A percentile compares a stretch with the other conserved stretches of the same genome.
These are phyloP conservation scores for Entonaema liquescens DNA, from an alignment of 495 filamentous ascomycete species.

Conservation along the genomic window DNA sequence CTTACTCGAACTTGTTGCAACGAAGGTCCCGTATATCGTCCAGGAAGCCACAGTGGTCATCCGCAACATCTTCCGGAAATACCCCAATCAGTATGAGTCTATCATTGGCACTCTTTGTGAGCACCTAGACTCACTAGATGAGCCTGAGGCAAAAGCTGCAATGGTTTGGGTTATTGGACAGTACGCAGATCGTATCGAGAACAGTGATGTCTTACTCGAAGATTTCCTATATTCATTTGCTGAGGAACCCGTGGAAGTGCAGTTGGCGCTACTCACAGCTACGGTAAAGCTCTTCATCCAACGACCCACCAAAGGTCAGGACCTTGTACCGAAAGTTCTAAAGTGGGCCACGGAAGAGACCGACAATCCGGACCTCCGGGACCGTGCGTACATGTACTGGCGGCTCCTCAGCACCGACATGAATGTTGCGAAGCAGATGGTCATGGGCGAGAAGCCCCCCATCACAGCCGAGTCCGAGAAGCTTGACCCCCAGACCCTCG, in stretches of 20 bases:
- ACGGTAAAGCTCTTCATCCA: constrained; percentile 99
- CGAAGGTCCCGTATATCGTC: constrained; percentile 99
- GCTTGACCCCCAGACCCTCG: constrained; percentile 87
- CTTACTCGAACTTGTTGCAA: constrained; percentile 90
- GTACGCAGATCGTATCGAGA: constrained; percentile 96
- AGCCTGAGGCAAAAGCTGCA: constrained; percentile 99
- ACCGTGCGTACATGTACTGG: constrained; percentile 99
- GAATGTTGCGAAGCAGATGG: constrained; percentile 81
- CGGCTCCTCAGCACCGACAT: constrained; percentile 94
- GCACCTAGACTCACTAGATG: constrained; percentile 95
- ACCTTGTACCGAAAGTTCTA: constrained; percentile 92
- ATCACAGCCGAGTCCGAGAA: constrained; percentile 98
- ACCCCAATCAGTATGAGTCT: constrained; percentile 96
- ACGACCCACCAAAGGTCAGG: constrained; percentile 91
- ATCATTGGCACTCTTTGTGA: constrained; percentile 96
- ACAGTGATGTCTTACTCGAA: constrained; percentile 90
- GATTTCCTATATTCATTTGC: constrained; percentile 94
- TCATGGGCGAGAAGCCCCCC: constrained; percentile 96
- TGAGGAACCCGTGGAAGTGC: constrained; percentile 94
- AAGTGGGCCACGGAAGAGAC: constrained; percentile 99
- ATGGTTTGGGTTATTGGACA: constrained; percentile 99
- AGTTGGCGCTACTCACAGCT: constrained; percentile 92
- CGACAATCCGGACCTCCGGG: constrained; percentile 94
- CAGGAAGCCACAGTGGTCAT: constrained; percentile 99
- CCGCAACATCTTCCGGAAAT: constrained; percentile 98